A percentile compares a stretch with the other conserved stretches of the same genome.
Conservation (phyloP, 2,329 filamentous ascomycete species). For the Venturia nashicola region DNA sequence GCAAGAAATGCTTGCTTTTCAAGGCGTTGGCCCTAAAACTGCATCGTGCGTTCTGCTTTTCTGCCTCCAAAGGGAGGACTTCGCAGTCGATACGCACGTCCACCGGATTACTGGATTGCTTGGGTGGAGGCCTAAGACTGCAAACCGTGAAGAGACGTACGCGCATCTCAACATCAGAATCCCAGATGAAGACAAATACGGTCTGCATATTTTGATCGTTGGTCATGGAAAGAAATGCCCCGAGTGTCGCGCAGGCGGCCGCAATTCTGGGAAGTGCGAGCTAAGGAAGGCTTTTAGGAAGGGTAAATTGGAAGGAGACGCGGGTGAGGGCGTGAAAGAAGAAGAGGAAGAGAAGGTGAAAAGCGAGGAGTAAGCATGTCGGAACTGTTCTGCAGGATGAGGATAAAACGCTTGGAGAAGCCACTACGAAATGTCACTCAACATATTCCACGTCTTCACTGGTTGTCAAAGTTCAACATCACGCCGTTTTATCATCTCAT, state of each 20-base stretch:
- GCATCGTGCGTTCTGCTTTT: slow-evolving; percentile 53
- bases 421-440: neutral
- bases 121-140: slow-evolving; percentile 43
- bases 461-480: too few relatives aligned
- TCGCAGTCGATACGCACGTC: slow-evolving; percentile 56
- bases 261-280: slow-evolving; percentile 2
- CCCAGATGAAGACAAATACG: slow-evolving; percentile 50
- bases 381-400: neutral
- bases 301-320: neutral
- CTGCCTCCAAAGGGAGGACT: slow-evolving; percentile 49
- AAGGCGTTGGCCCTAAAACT: slow-evolving; percentile 53
- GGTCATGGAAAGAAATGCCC: slow-evolving; percentile 50
- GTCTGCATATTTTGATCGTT: slow-evolving; percentile 49
- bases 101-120: slow-evolving; percentile 52
- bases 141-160: slow-evolving; percentile 32
- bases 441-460: too few relatives aligned
- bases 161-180: slow-evolving; percentile 48
- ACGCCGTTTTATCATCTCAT: too few relatives aligned
- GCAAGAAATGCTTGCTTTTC: slow-evolving; percentile 43
- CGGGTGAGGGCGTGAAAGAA: neutral
- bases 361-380: neutral
- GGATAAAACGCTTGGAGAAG: neutral
- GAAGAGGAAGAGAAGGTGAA: neutral
- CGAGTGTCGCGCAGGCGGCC: slow-evolving; percentile 28
- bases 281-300: slow-evolving; percentile 1